These are phyloP conservation scores for Mycena filopes DNA, from an alignment of 768 basidiomycete species.

Conservation along the genomic window DNA sequence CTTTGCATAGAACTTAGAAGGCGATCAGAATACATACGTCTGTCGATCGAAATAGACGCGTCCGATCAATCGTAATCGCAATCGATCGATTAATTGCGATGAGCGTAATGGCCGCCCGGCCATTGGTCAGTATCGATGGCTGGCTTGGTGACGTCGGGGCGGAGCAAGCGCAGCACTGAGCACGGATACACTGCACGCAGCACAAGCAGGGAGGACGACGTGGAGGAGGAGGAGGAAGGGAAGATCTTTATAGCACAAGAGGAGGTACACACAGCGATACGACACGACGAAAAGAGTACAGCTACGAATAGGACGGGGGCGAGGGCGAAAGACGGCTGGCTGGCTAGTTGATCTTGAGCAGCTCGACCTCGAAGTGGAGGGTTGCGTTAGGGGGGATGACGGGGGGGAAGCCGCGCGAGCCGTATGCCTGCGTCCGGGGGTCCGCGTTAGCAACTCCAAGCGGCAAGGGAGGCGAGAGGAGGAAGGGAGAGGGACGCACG, in stretches of 20 bases:
- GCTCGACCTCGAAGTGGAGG: conserved; percentile 86
- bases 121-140: conserved; percentile 7
- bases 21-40: no score
- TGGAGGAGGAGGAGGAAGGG: neutral
- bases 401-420: conserved; percentile 78
- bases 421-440: conserved; percentile 76
- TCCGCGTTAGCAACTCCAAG: no score
- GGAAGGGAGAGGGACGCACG: conserved; percentile 56
- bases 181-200: no score
- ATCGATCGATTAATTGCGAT: neutral
- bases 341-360: conserved; percentile 72
- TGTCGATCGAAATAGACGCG: no score
- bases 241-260: conserved; percentile 20
- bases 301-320: no score
- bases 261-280: conserved; percentile 22
- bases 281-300: neutral
- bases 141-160: no score
- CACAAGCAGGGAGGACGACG: neutral
- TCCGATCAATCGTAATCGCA: no score
- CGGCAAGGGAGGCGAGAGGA: conserved; percentile 9
- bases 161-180: no score
- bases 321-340: neutral
- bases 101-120: neutral
- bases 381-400: conserved; percentile 82
- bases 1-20: no score